These are phyloP conservation scores for Blastobotrys arbuscula DNA, from an alignment of 1,139 yeast genomes.

Conservation along the genomic window DNA sequence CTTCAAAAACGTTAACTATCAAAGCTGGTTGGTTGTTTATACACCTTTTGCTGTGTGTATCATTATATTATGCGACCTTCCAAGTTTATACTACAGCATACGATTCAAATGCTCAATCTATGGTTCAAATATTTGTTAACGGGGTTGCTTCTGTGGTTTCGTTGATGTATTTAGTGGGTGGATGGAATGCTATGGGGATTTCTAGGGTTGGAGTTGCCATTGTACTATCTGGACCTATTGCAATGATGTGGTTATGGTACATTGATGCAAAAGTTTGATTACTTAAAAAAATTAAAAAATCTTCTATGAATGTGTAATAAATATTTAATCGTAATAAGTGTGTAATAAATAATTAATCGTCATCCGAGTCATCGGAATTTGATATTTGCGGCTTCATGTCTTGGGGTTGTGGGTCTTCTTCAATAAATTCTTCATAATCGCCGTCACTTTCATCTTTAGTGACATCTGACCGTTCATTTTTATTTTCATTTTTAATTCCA, in stretches of 20 bases:
- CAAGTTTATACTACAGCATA: background rate
- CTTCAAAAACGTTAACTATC: background rate
- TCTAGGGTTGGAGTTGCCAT: background rate
- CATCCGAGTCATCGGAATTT: background rate
- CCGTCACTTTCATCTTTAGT: background rate
- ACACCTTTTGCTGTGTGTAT: background rate
- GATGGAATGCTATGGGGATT: constrained; percentile 1
- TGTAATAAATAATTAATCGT: constrained; percentile 2
- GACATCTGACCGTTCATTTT: background rate
- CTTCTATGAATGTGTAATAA: too few relatives aligned
- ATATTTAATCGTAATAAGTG: background rate
- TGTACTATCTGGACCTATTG: background rate
- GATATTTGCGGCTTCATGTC: background rate
- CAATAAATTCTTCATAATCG: background rate
- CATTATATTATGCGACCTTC: background rate
- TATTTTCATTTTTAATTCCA: constrained; percentile 9
- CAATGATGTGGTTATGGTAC: background rate
- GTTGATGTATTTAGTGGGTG: constrained; percentile 6
- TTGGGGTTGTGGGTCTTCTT: background rate
- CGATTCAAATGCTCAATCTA: background rate
- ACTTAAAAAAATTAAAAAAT: too few relatives aligned
- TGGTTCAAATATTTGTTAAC: constrained; percentile 10
- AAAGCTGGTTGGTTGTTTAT: background rate
- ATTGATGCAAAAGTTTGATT: background rate
- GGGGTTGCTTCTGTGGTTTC: constrained; percentile 10